These are phyloP conservation scores for Leucosporidium creatinivorum DNA, from an alignment of 768 basidiomycete species.

Conservation along the genomic window DNA sequence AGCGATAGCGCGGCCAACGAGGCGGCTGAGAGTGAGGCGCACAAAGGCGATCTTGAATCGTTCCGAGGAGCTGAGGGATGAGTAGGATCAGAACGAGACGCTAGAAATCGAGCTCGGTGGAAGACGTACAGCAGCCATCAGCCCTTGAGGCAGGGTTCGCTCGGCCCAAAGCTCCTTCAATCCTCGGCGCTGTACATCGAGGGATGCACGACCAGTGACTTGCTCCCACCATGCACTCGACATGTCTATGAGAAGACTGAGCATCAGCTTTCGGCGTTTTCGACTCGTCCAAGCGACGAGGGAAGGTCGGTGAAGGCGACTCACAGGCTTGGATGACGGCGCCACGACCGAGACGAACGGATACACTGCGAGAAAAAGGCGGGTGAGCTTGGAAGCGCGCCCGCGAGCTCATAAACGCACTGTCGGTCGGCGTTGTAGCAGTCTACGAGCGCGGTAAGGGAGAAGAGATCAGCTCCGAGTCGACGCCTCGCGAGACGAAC, in stretches of 20 bases:
- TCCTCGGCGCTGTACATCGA: too few relatives aligned
- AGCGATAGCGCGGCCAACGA: too few relatives aligned
- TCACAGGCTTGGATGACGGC: constrained; percentile 24
- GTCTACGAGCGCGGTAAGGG: neutral
- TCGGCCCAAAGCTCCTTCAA: constrained; percentile 20
- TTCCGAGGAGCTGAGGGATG: constrained; percentile 29
- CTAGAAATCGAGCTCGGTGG: neutral
- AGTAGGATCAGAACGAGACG: too few relatives aligned
- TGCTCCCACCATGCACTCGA: constrained; percentile 27
- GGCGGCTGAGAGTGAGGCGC: too few relatives aligned
- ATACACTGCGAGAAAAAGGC: neutral
- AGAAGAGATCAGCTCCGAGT: too few relatives aligned
- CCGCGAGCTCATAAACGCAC: constrained; percentile 22
- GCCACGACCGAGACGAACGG: neutral
- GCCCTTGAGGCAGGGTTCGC: constrained; percentile 20
- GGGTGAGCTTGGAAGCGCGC: neutral
- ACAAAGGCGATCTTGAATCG: constrained; percentile 28
- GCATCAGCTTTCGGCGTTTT: too few relatives aligned
- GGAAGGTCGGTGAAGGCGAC: neutral
- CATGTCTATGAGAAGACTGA: constrained; percentile 6
- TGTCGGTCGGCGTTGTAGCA: constrained; percentile 33
- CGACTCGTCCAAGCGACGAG: too few relatives aligned
- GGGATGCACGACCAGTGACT: constrained; percentile 4
- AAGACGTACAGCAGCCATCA: constrained; percentile 23
- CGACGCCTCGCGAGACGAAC: too few relatives aligned